A percentile compares a stretch with the other conserved stretches of the same genome.
Conservation (phyloP, 345 rosid genomes). For the Eucalyptus curtisii region DNA sequence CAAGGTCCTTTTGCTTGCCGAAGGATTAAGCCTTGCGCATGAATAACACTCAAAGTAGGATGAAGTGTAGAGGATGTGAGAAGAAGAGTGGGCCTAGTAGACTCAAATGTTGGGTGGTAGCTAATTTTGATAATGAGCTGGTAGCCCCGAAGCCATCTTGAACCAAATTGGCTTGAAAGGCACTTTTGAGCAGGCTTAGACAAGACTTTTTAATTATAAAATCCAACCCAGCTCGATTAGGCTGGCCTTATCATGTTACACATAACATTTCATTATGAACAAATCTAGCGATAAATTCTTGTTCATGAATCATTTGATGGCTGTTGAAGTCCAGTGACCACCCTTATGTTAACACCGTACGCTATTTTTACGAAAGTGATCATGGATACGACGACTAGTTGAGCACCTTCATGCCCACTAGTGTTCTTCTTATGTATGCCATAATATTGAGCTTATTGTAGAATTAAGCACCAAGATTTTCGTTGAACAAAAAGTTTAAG, state of each 20-base stretch:
- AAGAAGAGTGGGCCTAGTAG: background rate
- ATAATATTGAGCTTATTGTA: background rate
- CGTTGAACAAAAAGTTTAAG: background rate
- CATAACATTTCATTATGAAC: background rate
- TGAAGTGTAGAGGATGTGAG: background rate
- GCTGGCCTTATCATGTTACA: background rate
- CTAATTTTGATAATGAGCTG: background rate
- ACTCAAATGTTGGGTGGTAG: background rate
- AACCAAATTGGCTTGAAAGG: background rate
- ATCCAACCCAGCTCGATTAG: background rate
- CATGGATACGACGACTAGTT: background rate
- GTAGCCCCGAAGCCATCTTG: background rate
- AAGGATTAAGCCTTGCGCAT: too few species aligned
- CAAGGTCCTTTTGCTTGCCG: background rate
- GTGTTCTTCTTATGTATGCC: background rate
- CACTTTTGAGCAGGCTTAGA: background rate
- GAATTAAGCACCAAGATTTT: background rate
- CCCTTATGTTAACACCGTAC: background rate
- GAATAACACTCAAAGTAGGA: background rate
- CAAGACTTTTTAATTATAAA: background rate
- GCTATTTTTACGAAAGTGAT: background rate
- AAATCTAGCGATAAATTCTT: background rate
- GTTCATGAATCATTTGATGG: background rate
- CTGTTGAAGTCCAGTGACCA: background rate
- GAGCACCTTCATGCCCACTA: background rate